Conservation (phyloP, 1,284 basidiomycete genomes). For the Microbotryum intermedium region DNA sequence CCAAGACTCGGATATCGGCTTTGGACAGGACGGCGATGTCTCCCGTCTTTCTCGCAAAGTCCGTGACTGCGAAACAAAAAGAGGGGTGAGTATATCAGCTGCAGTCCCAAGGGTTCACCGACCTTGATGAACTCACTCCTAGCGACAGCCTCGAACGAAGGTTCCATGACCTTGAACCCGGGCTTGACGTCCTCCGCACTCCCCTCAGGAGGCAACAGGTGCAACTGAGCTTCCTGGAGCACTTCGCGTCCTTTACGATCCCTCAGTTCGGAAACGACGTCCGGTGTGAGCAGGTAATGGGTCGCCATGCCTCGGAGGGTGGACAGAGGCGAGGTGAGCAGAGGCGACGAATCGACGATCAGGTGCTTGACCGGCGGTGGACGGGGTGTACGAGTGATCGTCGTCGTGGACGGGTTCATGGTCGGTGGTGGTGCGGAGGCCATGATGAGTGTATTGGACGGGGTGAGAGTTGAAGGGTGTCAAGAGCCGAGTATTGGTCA, state of each 20-base stretch:
- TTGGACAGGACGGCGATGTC: constrained; percentile 88
- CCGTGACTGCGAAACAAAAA: constrained; percentile 51
- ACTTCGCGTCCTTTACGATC: constrained; percentile 73
- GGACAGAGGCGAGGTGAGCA: constrained; percentile 55
- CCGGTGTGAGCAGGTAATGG: constrained; percentile 74
- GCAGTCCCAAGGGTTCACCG: neutral
- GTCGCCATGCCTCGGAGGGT: constrained; percentile 75
- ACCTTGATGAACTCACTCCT: constrained; percentile 51
- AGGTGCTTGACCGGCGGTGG: constrained; percentile 54
- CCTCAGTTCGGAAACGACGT: constrained; percentile 78
- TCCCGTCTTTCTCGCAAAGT: constrained; percentile 90
- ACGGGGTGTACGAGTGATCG: neutral
- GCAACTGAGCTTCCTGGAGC: constrained; percentile 62
- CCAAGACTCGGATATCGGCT: constrained; percentile 84
- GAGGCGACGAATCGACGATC: constrained; percentile 83
- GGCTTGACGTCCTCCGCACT: constrained; percentile 56
- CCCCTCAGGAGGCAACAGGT: constrained; percentile 46
- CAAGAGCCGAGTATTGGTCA: too few relatives aligned
- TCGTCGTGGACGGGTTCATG: neutral
- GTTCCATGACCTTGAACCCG: constrained; percentile 52
- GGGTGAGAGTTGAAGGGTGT: too few relatives aligned
- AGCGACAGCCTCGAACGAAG: constrained; percentile 61
- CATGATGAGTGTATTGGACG: neutral
- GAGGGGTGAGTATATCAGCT: constrained; percentile 2
- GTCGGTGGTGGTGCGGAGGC: neutral